Percentiles rank a stretch among this genome's conserved stretches.
phyloP scores from a whole-genome alignment of 208 protist genomes.

The Wallacemonas sp. region DNA sequence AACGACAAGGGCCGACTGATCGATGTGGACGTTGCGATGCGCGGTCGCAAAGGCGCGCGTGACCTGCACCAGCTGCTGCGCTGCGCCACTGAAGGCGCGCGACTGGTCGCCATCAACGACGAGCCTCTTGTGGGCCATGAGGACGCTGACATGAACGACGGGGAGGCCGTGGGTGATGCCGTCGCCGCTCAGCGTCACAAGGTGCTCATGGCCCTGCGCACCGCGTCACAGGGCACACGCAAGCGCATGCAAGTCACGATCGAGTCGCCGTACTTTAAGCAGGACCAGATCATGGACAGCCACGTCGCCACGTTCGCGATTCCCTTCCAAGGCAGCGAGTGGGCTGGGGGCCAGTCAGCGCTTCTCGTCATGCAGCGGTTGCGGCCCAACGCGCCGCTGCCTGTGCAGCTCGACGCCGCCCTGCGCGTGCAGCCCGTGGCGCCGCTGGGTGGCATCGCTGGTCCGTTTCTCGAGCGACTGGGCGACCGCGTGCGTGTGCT shows the following conservation, averaged over 20 bases:
- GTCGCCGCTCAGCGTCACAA: constrained; percentile 9
- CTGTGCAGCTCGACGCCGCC: constrained; percentile 26
- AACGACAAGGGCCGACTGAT: constrained; percentile 62
- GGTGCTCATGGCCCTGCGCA: constrained; percentile 23
- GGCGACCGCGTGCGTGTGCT: constrained; percentile 39
- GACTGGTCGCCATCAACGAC: constrained; percentile 48
- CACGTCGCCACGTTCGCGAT: constrained; percentile 44
- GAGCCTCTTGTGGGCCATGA: neutral
- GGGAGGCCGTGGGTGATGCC: neutral
- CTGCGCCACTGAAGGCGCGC: constrained; percentile 32
- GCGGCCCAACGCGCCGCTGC: constrained; percentile 33
- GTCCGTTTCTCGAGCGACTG: neutral
- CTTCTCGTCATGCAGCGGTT: constrained; percentile 42
- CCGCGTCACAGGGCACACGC: constrained; percentile 10
- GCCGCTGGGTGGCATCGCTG: neutral
- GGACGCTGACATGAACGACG: neutral
- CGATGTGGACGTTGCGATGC: constrained; percentile 63
- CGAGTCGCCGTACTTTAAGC: constrained; percentile 29
- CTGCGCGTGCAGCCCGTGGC: constrained; percentile 10
- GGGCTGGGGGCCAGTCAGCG: constrained; percentile 54
- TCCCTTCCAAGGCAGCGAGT: constrained; percentile 50
- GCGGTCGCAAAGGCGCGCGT: constrained; percentile 37
- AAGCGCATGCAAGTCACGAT: constrained; percentile 46
- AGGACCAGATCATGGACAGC: constrained; percentile 22
- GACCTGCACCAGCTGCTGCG: constrained; percentile 55